phyloP scores from a whole-genome alignment of 768 basidiomycete genomes.

The Trametes sanguinea region DNA sequence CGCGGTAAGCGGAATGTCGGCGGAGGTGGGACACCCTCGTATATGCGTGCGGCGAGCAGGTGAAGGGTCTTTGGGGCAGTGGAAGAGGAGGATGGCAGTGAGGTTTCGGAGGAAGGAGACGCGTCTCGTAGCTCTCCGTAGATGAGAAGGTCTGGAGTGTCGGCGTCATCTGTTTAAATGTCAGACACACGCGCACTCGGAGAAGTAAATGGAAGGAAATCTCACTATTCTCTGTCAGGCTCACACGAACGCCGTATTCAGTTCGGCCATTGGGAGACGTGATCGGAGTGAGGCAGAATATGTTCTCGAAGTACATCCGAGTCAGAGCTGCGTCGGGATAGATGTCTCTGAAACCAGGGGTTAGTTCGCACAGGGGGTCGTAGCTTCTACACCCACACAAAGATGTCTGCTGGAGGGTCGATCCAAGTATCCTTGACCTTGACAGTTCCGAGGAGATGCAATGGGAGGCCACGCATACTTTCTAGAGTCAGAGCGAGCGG shows the following conservation, averaged over 20 bases:
- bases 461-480: slow-evolving; percentile 75
- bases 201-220: slow-evolving; percentile 6
- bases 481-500: slow-evolving; percentile 73
- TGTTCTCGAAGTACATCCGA: slow-evolving; percentile 69
- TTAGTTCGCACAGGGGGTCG: too few relatives aligned
- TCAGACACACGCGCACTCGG: not conserved
- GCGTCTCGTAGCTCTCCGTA: slow-evolving; percentile 41
- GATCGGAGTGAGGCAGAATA: slow-evolving; percentile 55
- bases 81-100: slow-evolving; percentile 29
- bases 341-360: slow-evolving; percentile 55
- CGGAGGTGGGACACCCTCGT: slow-evolving; percentile 40
- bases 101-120: not conserved
- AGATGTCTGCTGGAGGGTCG: slow-evolving; percentile 49
- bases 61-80: slow-evolving; percentile 36
- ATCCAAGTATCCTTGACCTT: slow-evolving; percentile 57
- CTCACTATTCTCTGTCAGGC: slow-evolving; percentile 69
- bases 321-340: slow-evolving; percentile 65
- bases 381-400: slow-evolving; percentile 43
- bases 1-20: slow-evolving; percentile 49
- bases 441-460: slow-evolving; percentile 58
- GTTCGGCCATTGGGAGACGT: slow-evolving; percentile 39
- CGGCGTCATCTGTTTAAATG: slow-evolving; percentile 55
- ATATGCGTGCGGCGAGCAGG: slow-evolving; percentile 60
- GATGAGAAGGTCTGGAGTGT: slow-evolving; percentile 66
- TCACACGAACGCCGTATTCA: slow-evolving; percentile 62